Percentiles rank a stretch among this genome's conserved stretches.
These are phyloP conservation scores for Ophiocordyceps camponoti-saundersi DNA, from an alignment of 2,329 filamentous ascomycete species.

Conservation along the genomic window DNA sequence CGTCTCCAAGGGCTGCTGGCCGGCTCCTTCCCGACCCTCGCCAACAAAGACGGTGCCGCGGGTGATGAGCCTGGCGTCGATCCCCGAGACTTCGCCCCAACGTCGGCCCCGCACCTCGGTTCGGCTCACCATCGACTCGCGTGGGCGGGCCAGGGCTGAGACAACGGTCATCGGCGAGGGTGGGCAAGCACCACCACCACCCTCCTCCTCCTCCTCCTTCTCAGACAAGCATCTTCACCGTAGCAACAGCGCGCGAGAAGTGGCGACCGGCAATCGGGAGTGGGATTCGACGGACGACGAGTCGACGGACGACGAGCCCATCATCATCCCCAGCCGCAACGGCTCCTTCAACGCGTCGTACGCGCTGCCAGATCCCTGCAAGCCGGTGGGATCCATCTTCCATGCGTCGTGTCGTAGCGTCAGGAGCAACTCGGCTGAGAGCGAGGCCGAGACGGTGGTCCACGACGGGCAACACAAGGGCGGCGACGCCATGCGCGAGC, in stretches of 20 bases:
- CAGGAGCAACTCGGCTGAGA: slow-evolving; percentile 27
- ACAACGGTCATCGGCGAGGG: slow-evolving; percentile 26
- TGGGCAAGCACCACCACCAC: no score
- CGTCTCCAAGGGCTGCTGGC: slow-evolving; percentile 12
- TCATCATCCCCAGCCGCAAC: slow-evolving; percentile 44
- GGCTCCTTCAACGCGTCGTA: slow-evolving; percentile 37
- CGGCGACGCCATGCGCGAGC: slow-evolving; percentile 42
- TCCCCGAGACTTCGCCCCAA: slow-evolving; percentile 31
- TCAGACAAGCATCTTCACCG: slow-evolving; percentile 9
- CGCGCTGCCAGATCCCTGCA: slow-evolving; percentile 34
- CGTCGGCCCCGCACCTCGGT: slow-evolving; percentile 35
- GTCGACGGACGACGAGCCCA: slow-evolving; percentile 48
- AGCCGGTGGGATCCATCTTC: slow-evolving; percentile 30
- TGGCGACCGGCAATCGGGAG: slow-evolving; percentile 13
- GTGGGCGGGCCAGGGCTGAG: slow-evolving; percentile 39
- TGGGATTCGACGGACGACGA: slow-evolving; percentile 33
- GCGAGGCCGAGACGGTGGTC: slow-evolving; percentile 41
- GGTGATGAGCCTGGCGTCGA: slow-evolving; percentile 35
- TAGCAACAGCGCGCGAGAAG: slow-evolving; percentile 13
- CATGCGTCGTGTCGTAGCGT: slow-evolving; percentile 28
- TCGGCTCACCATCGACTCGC: slow-evolving; percentile 46
- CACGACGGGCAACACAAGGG: slow-evolving; percentile 24
- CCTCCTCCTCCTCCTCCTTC: slow-evolving; percentile 3
- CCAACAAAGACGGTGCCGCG: slow-evolving; percentile 34
- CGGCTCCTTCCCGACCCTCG: slow-evolving; percentile 31